Base-by-base conservation (phyloP, 345 rosid species). In the Excoecaria cochinchinensis region DNA sequence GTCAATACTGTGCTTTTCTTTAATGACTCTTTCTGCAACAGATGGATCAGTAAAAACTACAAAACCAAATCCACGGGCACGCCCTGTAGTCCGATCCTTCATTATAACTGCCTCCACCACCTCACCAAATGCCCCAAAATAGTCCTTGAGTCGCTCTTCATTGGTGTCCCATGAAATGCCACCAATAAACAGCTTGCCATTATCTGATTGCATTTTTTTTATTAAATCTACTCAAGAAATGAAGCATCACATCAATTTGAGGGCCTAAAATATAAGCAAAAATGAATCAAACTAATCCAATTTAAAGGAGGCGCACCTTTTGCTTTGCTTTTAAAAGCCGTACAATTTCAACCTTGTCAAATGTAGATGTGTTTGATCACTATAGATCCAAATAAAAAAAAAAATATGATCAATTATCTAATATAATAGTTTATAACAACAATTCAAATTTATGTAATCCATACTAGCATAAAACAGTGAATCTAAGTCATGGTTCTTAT, bases 131-230 rank as follows among this genome's bases (percentile, higher is more conserved):
- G 87, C 80, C 75, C 91, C 76, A 74, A 95, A 95, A 79, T 95
- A 93, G 81, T 92, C 98, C 85, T 88, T 93, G 80, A 95, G 93
- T 67, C 93, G 79, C 50, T 93, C 99, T 82, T 95, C 99, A 82
- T 91, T 83, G 67, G 99, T 93, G 84, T 95, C 99, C 99, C 99
- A 95, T 10, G 99, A 95, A 78, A 95, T 93, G 56, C 99, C 99
- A 68, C 99, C 99, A 48, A 95, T 87, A 85, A 95, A 95, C 59
- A 95, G 80, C 86, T 95, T 95, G 12, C 99, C 99, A 86, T 78
- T 82, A 70, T 91, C 99, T 38, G 96, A 87, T 87, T 93, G 93
- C 99, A 95, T 95, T 78, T 85, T 89, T 57, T 38, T 12, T 51
- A 31, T 59, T 13, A 25, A 24, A 81, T 77, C 89, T 87, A 58